A percentile compares a stretch with the other conserved stretches of the same genome.
These are phyloP conservation scores for Stereum hirsutum DNA, from an alignment of 1,284 basidiomycete genomes.

Conservation along the genomic window DNA sequence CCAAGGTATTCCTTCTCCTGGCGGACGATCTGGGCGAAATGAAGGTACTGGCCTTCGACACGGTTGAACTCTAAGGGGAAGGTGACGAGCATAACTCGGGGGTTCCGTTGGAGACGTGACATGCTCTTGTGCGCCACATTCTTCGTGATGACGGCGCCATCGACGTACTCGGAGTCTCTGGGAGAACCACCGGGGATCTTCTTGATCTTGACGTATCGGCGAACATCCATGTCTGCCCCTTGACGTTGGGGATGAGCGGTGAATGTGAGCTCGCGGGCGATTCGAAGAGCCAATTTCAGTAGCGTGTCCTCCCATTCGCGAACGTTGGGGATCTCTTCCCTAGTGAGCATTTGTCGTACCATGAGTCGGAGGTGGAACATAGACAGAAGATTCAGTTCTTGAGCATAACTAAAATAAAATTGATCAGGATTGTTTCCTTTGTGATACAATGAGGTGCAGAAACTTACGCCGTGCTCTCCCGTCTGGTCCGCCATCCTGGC, in stretches of 20 bases:
- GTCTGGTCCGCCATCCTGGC: conserved; percentile 67
- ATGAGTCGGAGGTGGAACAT: conserved; percentile 84
- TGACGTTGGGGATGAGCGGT: conserved; percentile 65
- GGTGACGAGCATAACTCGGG: conserved; percentile 92
- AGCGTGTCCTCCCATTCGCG: conserved; percentile 83
- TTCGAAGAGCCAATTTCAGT: conserved; percentile 69
- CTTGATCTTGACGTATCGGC: conserved; percentile 97
- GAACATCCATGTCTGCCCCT: conserved; percentile 90
- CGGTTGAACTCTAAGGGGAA: conserved; percentile 96
- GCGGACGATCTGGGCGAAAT: conserved; percentile 85
- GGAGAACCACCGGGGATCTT: conserved; percentile 94
- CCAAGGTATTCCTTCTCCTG: conserved; percentile 95
- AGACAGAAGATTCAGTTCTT: conserved; percentile 77
- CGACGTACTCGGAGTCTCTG: conserved; percentile 92
- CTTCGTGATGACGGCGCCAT: conserved; percentile 96
- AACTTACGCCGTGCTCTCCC: conserved; percentile 76
- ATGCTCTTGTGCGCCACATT: conserved; percentile 95
- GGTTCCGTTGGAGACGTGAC: conserved; percentile 62
- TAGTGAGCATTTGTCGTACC: conserved; percentile 81
- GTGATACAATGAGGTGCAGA: background rate
- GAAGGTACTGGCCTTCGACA: conserved; percentile 90
- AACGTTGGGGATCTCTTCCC: conserved; percentile 67
- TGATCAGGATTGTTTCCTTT: conserved; percentile 1
- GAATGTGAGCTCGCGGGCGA: conserved; percentile 72
- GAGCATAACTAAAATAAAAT: conserved; percentile 47